Conservation (phyloP, 331 rosid genomes). For the Dryas integrifolia region DNA sequence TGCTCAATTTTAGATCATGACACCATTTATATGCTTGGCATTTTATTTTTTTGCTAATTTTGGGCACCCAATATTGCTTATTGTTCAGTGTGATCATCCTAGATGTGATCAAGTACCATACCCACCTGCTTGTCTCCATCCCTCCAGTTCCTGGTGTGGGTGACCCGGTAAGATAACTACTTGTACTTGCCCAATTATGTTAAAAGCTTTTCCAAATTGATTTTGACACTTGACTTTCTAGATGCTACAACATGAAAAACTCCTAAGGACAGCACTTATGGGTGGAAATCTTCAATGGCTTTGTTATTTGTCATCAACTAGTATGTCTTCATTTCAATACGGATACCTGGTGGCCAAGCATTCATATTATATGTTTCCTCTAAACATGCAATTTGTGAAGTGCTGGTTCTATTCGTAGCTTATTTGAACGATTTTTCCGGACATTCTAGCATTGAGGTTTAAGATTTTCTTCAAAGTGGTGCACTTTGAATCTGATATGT, state of each 20-base stretch:
- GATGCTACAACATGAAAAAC: slow-evolving; percentile 69
- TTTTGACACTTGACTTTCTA: slow-evolving; percentile 27
- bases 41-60: background rate
- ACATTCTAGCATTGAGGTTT: background rate
- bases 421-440: background rate
- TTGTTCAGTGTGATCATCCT: slow-evolving; percentile 48
- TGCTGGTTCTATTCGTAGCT: background rate
- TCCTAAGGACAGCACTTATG: slow-evolving; percentile 48
- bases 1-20: background rate
- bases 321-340: slow-evolving; percentile 42
- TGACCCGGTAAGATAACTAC: slow-evolving; percentile 55
- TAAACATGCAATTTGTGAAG: background rate
- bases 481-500: too few relatives aligned
- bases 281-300: slow-evolving; percentile 68
- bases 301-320: slow-evolving; percentile 78
- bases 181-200: background rate
- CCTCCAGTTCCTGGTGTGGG: slow-evolving; percentile 62
- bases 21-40: background rate
- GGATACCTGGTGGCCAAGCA: background rate
- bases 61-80: slow-evolving; percentile 14
- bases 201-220: background rate
- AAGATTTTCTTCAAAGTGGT: background rate
- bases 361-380: background rate
- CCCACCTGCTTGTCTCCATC: slow-evolving; percentile 74
- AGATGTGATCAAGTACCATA: slow-evolving; percentile 48